phyloP scores from a whole-genome alignment of 768 basidiomycete species.

The Amanita rimosa region DNA sequence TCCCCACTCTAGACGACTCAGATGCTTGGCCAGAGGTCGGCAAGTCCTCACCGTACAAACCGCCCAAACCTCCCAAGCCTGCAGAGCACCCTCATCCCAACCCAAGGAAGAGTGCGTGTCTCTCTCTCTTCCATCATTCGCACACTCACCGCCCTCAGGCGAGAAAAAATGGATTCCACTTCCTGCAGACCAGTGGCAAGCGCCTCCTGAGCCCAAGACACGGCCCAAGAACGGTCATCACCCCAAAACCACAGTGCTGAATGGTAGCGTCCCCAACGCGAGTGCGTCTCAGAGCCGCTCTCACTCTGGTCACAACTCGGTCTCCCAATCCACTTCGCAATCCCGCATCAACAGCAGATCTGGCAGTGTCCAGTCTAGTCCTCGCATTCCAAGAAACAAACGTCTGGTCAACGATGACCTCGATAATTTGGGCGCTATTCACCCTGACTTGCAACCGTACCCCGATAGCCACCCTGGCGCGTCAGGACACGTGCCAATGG shows the following conservation, averaged over 20 bases:
- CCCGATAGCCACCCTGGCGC: neutral
- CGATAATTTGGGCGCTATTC: neutral
- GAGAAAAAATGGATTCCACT: constrained; percentile 17
- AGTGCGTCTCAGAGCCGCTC: constrained; percentile 11
- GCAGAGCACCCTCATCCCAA: neutral
- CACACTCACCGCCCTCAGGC: constrained; percentile 6
- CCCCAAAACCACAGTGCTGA: neutral
- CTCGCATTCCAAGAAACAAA: constrained; percentile 27
- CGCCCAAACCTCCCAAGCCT: neutral
- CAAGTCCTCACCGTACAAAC: constrained; percentile 13
- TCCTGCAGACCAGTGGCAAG: constrained; percentile 14
- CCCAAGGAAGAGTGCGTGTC: constrained; percentile 17
- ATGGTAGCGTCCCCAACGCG: neutral
- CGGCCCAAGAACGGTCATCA: constrained; percentile 3
- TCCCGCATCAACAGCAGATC: constrained; percentile 34
- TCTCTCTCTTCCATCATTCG: constrained; percentile 1
- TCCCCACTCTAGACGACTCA: constrained; percentile 18
- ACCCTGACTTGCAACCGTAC: constrained; percentile 6
- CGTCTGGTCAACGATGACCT: constrained; percentile 29
- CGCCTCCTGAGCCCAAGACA: constrained; percentile 8
- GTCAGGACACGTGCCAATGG: constrained; percentile 5
- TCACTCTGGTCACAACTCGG: constrained; percentile 18
- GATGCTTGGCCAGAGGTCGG: constrained; percentile 37
- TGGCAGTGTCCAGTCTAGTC: constrained; percentile 40
- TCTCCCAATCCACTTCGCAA: constrained; percentile 21